These are phyloP conservation scores for Globisporangium uncinulatum DNA, from an alignment of 352 stramenopile genomes.

Conservation along the genomic window DNA sequence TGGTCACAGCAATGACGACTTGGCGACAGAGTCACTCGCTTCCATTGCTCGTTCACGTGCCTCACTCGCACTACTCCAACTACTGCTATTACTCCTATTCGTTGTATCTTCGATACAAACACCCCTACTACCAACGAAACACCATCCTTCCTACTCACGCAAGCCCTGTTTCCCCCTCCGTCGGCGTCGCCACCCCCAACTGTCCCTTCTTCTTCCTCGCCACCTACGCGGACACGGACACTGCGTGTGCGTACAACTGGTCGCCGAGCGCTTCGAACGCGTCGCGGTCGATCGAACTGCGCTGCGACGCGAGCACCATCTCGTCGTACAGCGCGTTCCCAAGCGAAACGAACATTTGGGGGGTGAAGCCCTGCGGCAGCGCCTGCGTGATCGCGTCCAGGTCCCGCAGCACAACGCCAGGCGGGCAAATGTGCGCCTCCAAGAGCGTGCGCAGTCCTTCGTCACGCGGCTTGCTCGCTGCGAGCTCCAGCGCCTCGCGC, in stretches of 20 bases:
- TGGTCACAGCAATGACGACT: not conserved
- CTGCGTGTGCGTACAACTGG: constrained; percentile 42
- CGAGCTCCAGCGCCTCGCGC: constrained; percentile 19
- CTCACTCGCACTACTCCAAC: too few species aligned
- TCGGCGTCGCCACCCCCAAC: not conserved
- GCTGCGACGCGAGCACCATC: constrained; percentile 42
- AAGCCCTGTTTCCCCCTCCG: not conserved
- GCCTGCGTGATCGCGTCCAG: constrained; percentile 38
- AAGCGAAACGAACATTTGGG: constrained; percentile 60
- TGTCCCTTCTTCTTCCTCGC: not conserved
- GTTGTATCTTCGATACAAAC: too few species aligned
- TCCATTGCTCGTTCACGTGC: not conserved
- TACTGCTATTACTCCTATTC: too few species aligned
- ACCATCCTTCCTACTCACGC: not conserved
- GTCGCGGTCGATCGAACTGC: constrained; percentile 39
- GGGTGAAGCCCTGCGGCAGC: constrained; percentile 64
- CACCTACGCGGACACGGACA: constrained; percentile 40
- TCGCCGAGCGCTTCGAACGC: constrained; percentile 49
- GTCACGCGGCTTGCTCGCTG: constrained; percentile 18
- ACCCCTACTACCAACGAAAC: too few species aligned
- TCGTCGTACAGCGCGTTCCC: constrained; percentile 67
- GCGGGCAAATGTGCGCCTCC: constrained; percentile 26
- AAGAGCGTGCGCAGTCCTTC: constrained; percentile 45
- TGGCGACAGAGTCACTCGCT: not conserved
- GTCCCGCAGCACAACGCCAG: constrained; percentile 42